These are phyloP conservation scores for Chrysosporium queenslandicum DNA, from an alignment of 2,329 filamentous ascomycete species.

Conservation along the genomic window DNA sequence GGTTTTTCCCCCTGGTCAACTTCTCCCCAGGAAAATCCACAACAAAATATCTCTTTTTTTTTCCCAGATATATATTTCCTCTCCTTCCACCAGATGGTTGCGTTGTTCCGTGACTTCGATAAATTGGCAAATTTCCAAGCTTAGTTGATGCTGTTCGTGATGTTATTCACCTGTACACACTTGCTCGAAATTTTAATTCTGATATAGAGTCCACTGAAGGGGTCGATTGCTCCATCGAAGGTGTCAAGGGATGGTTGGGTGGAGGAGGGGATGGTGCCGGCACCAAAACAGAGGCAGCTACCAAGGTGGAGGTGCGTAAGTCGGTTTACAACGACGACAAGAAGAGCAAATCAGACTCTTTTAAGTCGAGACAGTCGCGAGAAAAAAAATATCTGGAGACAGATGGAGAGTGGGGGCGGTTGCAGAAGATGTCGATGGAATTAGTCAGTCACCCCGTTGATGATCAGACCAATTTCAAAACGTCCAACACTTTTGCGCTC, in stretches of 20 bases:
- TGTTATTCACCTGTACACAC: slow-evolving; percentile 20
- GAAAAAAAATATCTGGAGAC: not conserved
- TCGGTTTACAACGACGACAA: too few relatives aligned
- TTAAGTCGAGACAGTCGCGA: not conserved
- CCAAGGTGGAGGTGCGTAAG: too few relatives aligned
- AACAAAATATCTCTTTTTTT: not conserved
- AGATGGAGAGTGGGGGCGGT: not conserved
- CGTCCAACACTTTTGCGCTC: slow-evolving; percentile 3
- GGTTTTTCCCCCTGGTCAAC: not conserved
- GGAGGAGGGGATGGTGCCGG: slow-evolving; percentile 2
- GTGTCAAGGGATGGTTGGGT: slow-evolving; percentile 5
- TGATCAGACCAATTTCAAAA: slow-evolving; percentile 8
- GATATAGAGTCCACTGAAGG: slow-evolving; percentile 21
- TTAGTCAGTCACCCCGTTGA: not conserved
- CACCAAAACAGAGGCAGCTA: slow-evolving; percentile 8
- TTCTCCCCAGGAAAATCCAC: not conserved
- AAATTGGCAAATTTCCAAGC: slow-evolving; percentile 7
- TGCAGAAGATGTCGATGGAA: not conserved
- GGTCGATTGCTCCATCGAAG: slow-evolving; percentile 24
- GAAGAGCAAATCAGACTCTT: not conserved
- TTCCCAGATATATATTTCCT: not conserved
- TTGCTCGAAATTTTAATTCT: slow-evolving; percentile 21
- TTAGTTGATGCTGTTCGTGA: not conserved
- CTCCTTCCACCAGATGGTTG: not conserved
- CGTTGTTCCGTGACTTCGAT: not conserved